A percentile compares a stretch with the other conserved stretches of the same genome.
Evolutionary conservation across 345 rosid species (phyloP).

Genomic region (Mercurialis annua): DNA sequence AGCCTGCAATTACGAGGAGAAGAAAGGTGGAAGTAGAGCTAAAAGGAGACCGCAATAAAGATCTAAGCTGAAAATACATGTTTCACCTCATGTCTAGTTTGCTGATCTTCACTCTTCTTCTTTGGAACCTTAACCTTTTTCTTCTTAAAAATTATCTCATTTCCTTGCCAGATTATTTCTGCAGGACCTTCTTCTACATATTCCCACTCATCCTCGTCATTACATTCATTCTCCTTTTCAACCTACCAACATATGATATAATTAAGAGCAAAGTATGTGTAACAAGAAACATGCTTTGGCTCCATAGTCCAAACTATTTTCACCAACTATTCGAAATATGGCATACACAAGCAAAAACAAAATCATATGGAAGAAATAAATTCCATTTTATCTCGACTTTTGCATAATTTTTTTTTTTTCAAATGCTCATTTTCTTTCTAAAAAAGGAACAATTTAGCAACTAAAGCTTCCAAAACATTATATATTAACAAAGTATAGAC

Average conservation of each 20-base stretch:
- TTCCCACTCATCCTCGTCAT: constrained; percentile 74
- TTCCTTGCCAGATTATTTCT: constrained; percentile 83
- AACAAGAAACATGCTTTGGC: background rate
- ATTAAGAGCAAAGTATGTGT: background rate
- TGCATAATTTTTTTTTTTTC: no score
- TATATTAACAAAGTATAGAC: no score
- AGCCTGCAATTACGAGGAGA: constrained; percentile 1
- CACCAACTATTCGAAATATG: background rate
- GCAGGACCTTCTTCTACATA: constrained; percentile 87
- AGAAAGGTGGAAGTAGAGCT: background rate
- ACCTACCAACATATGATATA: constrained; percentile 33
- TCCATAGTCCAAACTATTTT: background rate
- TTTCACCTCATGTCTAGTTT: constrained; percentile 47
- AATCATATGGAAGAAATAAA: background rate
- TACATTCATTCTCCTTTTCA: constrained; percentile 35
- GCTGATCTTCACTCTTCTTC: constrained; percentile 48
- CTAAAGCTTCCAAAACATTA: no score
- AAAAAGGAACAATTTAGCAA: no score
- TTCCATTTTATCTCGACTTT: no score
- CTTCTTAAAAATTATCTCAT: constrained; percentile 80
- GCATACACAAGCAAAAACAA: background rate
- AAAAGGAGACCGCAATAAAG: background rate
- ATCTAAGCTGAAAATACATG: background rate
- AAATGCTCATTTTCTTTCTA: no score
- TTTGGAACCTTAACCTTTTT: constrained; percentile 73